Evolutionary conservation across 2,329 filamentous ascomycete species (phyloP), one percentile per base, ranked within the genome.

Genomic region (Monosporascus sp.): DNA sequence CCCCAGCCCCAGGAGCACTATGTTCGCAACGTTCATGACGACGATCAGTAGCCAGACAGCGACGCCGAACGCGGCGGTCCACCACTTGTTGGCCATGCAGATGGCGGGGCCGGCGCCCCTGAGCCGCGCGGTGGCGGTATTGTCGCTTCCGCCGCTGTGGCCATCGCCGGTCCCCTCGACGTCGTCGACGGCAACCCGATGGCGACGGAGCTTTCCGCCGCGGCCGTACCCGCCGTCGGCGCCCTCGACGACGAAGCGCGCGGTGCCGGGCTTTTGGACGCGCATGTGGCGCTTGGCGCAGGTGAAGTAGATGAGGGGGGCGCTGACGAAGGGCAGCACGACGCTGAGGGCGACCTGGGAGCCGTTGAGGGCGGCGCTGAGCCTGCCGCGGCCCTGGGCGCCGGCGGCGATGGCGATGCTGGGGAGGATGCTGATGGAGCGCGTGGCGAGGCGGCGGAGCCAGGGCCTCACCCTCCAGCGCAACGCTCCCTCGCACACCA

Each of bases 281-380:
- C 83, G 89, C 90, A 96, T 96, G 70, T 87, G 94, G 64, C 83
- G 83, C 60, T 84, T 81, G 44, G 86, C 79, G 61, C 87, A 89
- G 0, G 90, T 96, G 63, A 95, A 95, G 72, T 88, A 95, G 52
- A 96, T 87, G 35, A 96, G 73, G 2, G 90, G 90, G 1, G 89
- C 88, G 1, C 82, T 85, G n/a, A 93, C 82, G 65, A 96, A 92
- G 0, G 90, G 90, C 50, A 96, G 68, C 14, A 91, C 88, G 11
- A 92, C 80, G 62, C 86, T 90, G 15, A 96, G 76, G 0, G 82
- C 87, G 7, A 95, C 89, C 69, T 96, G 90, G 3, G 80, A 86
- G 0, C 81, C 90, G 27, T 87, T 89, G 31, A 96, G 73, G 0
- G 90, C 88, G 5, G 79, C 78, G 45, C 84, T 83, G 4, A 96